These are phyloP conservation scores for Trichoderma sp. DNA, from an alignment of 2,329 filamentous ascomycete genomes.

Conservation along the genomic window DNA sequence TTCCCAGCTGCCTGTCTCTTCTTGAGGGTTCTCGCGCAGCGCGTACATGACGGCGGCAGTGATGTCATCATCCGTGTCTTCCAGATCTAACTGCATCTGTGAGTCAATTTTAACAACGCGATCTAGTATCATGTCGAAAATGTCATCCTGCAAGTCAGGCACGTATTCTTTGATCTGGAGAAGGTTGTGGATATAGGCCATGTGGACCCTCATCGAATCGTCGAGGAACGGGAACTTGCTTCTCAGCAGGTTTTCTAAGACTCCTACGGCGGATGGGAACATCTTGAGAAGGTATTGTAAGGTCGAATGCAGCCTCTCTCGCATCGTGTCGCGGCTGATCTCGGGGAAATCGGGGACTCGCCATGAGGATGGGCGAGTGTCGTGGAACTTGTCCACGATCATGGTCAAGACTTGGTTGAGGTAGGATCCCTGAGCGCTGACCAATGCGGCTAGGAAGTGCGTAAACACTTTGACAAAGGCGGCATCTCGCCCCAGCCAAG, in stretches of 20 bases:
- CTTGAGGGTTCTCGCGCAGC: conserved; percentile 32
- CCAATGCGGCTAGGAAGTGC: conserved; percentile 67
- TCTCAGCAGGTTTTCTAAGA: conserved; percentile 65
- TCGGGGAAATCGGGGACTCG: conserved; percentile 52
- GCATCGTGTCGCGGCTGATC: conserved; percentile 64
- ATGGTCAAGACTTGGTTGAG: conserved; percentile 72
- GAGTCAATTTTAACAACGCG: conserved; percentile 92
- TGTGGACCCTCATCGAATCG: conserved; percentile 74
- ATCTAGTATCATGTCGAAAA: conserved; percentile 80
- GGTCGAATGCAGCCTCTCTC: conserved; percentile 71
- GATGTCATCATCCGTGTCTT: conserved; percentile 87
- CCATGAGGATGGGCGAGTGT: conserved; percentile 46
- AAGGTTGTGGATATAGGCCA: conserved; percentile 85
- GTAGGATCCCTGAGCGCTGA: conserved; percentile 80
- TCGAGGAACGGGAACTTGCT: conserved; percentile 73
- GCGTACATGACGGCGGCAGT: conserved; percentile 68
- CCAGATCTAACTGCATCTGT: conserved; percentile 88
- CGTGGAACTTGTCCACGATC: conserved; percentile 75
- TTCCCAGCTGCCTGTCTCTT: conserved; percentile 38
- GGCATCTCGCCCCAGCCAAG: conserved; percentile 64
- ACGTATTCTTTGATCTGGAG: conserved; percentile 74
- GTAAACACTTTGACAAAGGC: conserved; percentile 66
- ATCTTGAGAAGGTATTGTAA: conserved; percentile 75
- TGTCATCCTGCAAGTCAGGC: conserved; percentile 72
- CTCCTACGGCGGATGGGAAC: conserved; percentile 73